A percentile compares a stretch with the other conserved stretches of the same genome.
Conservation (phyloP, 2,329 filamentous ascomycete genomes). For the Diaporthe amygdali region DNA sequence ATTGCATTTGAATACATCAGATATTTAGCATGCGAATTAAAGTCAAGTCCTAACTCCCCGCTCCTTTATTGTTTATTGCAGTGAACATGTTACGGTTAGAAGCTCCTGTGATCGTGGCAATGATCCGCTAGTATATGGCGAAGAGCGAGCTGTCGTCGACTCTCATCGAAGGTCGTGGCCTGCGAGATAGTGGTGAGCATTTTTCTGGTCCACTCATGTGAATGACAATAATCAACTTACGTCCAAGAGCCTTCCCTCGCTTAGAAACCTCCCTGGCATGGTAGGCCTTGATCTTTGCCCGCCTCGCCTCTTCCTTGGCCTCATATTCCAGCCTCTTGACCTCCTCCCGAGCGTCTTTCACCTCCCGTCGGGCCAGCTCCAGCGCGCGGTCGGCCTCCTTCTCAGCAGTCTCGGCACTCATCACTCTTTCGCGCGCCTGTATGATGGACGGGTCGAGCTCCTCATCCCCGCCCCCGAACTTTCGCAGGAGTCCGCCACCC, state of each 20-base stretch:
- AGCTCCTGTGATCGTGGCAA: neutral
- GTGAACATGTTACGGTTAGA: neutral
- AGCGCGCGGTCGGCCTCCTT: constrained; percentile 69
- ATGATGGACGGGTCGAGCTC: constrained; percentile 67
- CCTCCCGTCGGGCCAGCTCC: constrained; percentile 57
- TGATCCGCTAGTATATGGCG: neutral
- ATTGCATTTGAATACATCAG: neutral
- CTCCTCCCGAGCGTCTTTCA: constrained; percentile 67
- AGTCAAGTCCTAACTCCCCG: neutral
- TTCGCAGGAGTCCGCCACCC: constrained; percentile 46
- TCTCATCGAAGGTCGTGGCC: constrained; percentile 15
- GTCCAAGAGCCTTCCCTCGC: constrained; percentile 71
- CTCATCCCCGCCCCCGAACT: constrained; percentile 48
- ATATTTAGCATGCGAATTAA: neutral
- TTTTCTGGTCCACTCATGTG: no score
- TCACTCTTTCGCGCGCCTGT: constrained; percentile 65
- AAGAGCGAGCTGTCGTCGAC: neutral
- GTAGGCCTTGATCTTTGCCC: constrained; percentile 71
- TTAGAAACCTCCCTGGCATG: constrained; percentile 70
- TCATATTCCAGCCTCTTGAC: constrained; percentile 68
- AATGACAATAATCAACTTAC: constrained; percentile 49
- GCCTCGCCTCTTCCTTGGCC: constrained; percentile 67
- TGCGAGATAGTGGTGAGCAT: neutral
- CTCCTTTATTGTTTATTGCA: neutral
- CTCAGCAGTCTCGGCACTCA: constrained; percentile 68